Evolutionary conservation across 495 filamentous ascomycete species (phyloP).

Genomic region (Cercophora newfieldiana): DNA sequence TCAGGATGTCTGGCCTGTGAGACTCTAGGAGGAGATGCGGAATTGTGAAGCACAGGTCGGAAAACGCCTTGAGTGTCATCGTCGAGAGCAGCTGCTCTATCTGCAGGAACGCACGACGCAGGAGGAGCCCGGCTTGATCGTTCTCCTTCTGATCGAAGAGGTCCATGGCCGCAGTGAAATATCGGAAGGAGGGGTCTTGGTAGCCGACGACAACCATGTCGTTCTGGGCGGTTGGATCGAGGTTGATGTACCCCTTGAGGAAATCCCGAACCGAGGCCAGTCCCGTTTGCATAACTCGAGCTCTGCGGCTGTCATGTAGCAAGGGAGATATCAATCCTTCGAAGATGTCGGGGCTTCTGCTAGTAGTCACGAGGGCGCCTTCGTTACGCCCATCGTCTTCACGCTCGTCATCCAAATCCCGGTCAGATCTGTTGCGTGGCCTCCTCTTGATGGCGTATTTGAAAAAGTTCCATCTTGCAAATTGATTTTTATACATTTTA

Average conservation of each 20-base stretch:
- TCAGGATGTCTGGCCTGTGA: conserved; percentile 24
- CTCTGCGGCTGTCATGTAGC: conserved; percentile 19
- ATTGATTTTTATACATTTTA: conserved; percentile 41
- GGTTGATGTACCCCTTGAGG: conserved; percentile 26
- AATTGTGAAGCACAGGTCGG: conserved; percentile 33
- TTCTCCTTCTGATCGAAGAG: conserved; percentile 31
- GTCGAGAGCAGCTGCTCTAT: conserved; percentile 28
- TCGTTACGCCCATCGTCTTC: conserved; percentile 1
- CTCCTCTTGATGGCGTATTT: conserved; percentile 35
- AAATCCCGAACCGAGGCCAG: conserved; percentile 31
- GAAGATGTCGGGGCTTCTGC: neutral
- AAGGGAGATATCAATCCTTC: conserved; percentile 14
- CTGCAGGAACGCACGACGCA: conserved; percentile 34
- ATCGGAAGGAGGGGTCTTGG: conserved; percentile 33
- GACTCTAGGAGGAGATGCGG: conserved; percentile 32
- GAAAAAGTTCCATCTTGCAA: conserved; percentile 35
- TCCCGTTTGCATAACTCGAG: conserved; percentile 27
- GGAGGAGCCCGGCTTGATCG: conserved; percentile 26
- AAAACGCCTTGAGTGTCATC: conserved; percentile 31
- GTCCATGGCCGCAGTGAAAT: conserved; percentile 34
- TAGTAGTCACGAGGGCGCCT: conserved; percentile 13
- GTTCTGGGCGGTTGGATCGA: conserved; percentile 17
- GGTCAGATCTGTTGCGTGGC: conserved; percentile 15
- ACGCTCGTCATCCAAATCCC: neutral
- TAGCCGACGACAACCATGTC: conserved; percentile 27